phyloP scores from a whole-genome alignment of 73 alveolate genomes.

The Tetrahymena thermophila region DNA sequence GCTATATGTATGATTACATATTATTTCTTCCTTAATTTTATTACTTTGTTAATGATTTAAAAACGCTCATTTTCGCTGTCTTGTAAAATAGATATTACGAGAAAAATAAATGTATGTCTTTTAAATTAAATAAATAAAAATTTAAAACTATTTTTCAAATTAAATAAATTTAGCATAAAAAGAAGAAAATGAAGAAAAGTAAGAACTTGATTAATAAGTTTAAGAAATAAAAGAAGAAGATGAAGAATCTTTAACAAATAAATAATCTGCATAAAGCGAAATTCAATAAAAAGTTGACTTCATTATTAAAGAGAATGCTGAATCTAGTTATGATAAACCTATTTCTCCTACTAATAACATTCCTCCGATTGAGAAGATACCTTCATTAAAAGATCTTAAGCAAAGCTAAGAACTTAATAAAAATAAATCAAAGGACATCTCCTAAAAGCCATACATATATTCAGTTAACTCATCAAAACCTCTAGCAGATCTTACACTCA shows the following conservation, averaged over 20 bases:
- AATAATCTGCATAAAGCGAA: neutral
- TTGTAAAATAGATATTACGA: neutral
- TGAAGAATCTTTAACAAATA: neutral
- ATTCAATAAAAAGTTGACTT: neutral
- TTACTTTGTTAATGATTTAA: neutral
- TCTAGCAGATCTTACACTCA: neutral
- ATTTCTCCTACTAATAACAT: neutral
- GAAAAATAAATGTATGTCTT: neutral
- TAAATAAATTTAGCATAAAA: neutral
- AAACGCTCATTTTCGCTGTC: neutral
- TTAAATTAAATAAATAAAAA: neutral
- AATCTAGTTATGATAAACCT: neutral
- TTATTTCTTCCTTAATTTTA: neutral
- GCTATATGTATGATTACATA: neutral
- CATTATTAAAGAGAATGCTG: neutral
- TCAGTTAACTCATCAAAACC: neutral
- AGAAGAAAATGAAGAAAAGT: neutral
- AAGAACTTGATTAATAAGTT: neutral
- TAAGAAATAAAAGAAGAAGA: neutral
- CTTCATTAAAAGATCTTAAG: neutral
- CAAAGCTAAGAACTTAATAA: neutral
- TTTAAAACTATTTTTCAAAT: neutral
- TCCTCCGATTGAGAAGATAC: neutral
- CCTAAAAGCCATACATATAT: neutral
- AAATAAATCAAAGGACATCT: neutral